phyloP scores from a whole-genome alignment of 768 basidiomycete genomes.

The Boletus sp. region DNA sequence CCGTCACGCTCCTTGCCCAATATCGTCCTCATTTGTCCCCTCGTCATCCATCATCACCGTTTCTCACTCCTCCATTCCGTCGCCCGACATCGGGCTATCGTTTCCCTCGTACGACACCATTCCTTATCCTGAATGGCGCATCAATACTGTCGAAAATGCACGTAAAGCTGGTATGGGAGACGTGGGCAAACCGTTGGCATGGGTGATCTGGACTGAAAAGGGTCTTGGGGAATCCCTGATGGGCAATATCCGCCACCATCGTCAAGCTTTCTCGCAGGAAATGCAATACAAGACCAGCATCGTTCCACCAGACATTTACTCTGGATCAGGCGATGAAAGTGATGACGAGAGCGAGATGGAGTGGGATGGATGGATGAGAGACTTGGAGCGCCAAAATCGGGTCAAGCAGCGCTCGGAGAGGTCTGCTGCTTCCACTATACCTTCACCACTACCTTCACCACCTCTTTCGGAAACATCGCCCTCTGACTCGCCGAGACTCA shows the following conservation, averaged over 20 bases:
- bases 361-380: constrained; percentile 67
- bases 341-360: constrained; percentile 54
- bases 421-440: background rate
- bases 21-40: constrained; percentile 44
- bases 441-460: constrained; percentile 24
- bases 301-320: constrained; percentile 2
- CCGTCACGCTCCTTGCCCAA: constrained; percentile 35
- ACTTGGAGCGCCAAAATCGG: constrained; percentile 43
- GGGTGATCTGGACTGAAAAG: constrained; percentile 38
- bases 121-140: constrained; percentile 69
- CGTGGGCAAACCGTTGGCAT: constrained; percentile 53
- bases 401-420: constrained; percentile 12
- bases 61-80: constrained; percentile 34
- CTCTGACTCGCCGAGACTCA: constrained; percentile 19
- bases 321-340: constrained; percentile 36
- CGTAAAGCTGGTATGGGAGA: constrained; percentile 58
- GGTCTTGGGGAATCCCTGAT: constrained; percentile 15
- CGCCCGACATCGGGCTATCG: constrained; percentile 7
- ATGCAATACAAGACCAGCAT: constrained; percentile 20
- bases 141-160: constrained; percentile 48
- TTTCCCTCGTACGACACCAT: constrained; percentile 37
- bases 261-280: constrained; percentile 23
- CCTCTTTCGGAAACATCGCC: constrained; percentile 29
- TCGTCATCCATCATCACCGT: constrained; percentile 55
- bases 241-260: constrained; percentile 24